Evolutionary conservation across 1,284 basidiomycete species (phyloP).

Genomic region (Cutaneotrichosporon sp.): DNA sequence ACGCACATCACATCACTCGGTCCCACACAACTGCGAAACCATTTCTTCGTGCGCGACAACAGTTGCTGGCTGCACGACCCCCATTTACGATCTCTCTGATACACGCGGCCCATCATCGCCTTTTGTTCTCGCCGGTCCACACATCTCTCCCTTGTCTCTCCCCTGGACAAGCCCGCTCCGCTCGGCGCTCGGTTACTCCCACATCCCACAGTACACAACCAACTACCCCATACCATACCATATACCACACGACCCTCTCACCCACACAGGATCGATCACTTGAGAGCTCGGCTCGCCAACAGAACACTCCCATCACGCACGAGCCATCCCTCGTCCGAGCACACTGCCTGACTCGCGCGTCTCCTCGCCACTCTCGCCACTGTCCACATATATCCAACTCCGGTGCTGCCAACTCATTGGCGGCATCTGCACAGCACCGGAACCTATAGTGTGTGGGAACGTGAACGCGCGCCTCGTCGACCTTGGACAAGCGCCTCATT

Average conservation of each 20-base stretch:
- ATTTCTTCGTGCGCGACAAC: not conserved
- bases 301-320: not conserved
- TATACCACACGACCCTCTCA: not conserved
- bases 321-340: not conserved
- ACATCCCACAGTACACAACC: not conserved
- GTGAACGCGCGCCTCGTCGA: not conserved
- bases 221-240: too few relatives aligned
- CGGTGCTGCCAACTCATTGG: not conserved
- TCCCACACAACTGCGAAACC: too few relatives aligned
- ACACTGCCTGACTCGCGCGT: not conserved
- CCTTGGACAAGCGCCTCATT: slow-evolving; percentile 2
- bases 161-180: not conserved
- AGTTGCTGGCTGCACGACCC: not conserved
- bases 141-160: not conserved
- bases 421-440: not conserved
- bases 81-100: not conserved
- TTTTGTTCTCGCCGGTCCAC: not conserved
- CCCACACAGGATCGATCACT: not conserved
- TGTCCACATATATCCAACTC: not conserved
- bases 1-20: not conserved
- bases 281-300: not conserved
- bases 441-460: not conserved
- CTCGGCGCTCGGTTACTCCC: not conserved
- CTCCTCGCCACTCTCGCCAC: too few relatives aligned
- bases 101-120: not conserved